Conservation (phyloP, 163 green algal species). For the Coccomyxa subellipsoidea region DNA sequence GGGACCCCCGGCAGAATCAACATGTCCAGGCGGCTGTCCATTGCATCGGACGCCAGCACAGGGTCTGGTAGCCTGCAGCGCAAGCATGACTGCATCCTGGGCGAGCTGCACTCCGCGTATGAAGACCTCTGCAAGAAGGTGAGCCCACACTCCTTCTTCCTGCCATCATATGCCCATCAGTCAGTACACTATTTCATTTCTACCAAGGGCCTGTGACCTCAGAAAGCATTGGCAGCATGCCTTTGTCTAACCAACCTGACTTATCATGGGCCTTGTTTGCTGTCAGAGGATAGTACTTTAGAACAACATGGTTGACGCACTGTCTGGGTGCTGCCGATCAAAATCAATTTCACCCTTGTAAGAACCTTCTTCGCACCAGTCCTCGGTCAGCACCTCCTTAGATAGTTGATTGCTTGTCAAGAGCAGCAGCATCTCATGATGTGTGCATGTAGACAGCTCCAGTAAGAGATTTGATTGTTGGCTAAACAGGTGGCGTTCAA, state of each 20-base stretch:
- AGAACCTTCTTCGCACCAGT: not conserved
- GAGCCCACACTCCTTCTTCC: not conserved
- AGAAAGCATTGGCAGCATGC: not conserved
- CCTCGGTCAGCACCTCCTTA: too few species aligned
- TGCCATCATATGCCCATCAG: not conserved
- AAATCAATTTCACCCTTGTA: not conserved
- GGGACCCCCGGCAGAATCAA: constrained; percentile 2
- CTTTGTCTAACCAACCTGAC: too few species aligned
- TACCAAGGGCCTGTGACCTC: not conserved
- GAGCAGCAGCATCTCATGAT: too few species aligned
- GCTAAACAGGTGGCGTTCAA: constrained; percentile 35
- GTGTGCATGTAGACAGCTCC: too few species aligned
- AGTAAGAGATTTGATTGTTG: too few species aligned
- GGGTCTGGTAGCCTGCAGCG: not conserved
- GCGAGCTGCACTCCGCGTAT: constrained; percentile 33
- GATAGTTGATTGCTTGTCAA: too few species aligned
- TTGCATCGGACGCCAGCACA: not conserved
- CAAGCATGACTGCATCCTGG: constrained; percentile 24
- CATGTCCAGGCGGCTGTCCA: constrained; percentile 7
- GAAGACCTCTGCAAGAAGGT: constrained; percentile 32
- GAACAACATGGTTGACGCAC: too few species aligned
- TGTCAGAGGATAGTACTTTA: too few species aligned
- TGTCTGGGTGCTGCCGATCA: too few species aligned
- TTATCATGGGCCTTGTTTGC: too few species aligned
- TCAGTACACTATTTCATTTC: not conserved